Evolutionary conservation across 1,284 basidiomycete species (phyloP).

Genomic region (Cryptococcus sp.): DNA sequence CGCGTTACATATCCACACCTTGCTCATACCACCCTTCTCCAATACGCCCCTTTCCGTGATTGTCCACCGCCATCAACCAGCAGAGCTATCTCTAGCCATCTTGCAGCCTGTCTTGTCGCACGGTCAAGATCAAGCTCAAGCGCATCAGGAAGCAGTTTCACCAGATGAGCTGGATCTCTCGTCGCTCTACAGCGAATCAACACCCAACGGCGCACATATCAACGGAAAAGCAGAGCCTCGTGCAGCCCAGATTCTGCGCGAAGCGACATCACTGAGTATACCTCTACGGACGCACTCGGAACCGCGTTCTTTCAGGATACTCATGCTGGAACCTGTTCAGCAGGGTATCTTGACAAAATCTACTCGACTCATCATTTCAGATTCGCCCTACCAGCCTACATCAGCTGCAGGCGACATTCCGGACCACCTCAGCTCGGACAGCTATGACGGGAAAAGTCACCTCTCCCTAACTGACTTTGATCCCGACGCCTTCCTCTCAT

Average conservation of each 20-base stretch:
- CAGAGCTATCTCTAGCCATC: conserved; percentile 43
- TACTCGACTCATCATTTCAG: conserved; percentile 62
- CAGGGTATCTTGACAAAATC: conserved; percentile 65
- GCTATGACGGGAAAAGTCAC: conserved; percentile 29
- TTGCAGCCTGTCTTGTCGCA: conserved; percentile 35
- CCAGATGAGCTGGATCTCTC: conserved; percentile 20
- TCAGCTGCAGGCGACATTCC: conserved; percentile 22
- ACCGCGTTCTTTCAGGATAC: conserved; percentile 34
- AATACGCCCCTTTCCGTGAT: conserved; percentile 26
- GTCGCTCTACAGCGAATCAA: conserved; percentile 1
- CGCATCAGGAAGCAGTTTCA: background rate
- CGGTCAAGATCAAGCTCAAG: background rate
- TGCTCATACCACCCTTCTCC: conserved; percentile 36
- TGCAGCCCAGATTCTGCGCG: conserved; percentile 24
- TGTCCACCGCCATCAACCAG: conserved; percentile 34
- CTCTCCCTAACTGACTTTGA: conserved; percentile 40
- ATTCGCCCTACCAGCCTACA: conserved; percentile 28
- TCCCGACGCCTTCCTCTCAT: conserved; percentile 42
- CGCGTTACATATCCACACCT: conserved; percentile 22
- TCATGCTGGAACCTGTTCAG: conserved; percentile 64
- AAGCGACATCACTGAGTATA: conserved; percentile 20
- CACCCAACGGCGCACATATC: background rate
- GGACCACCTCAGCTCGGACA: conserved; percentile 20
- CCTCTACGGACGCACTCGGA: background rate
- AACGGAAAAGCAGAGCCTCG: background rate